phyloP scores from a whole-genome alignment of 1,284 basidiomycete genomes.

The Gymnopus androsaceus region DNA sequence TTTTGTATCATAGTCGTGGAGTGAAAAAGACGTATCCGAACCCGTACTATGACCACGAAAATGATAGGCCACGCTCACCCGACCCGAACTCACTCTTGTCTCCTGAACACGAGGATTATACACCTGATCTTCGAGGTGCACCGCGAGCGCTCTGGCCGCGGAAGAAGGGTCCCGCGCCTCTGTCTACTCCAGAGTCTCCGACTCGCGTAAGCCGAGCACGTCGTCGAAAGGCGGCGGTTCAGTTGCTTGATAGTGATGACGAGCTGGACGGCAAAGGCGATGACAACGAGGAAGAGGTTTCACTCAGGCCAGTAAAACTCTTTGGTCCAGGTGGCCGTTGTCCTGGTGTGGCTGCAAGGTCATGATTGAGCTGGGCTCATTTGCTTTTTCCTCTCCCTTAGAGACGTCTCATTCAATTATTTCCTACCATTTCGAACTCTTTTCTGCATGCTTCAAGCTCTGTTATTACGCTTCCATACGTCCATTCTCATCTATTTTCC shows the following conservation, averaged over 20 bases:
- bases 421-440: no score
- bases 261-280: conserved; percentile 3
- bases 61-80: conserved; percentile 38
- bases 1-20: conserved; percentile 46
- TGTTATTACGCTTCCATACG: no score
- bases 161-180: conserved; percentile 2
- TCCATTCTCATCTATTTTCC: no score
- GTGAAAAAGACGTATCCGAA: conserved; percentile 50
- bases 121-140: conserved; percentile 38
- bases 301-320: conserved; percentile 7
- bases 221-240: background rate
- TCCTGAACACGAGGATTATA: conserved; percentile 52
- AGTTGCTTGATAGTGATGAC: conserved; percentile 11
- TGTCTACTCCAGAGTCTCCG: conserved; percentile 3
- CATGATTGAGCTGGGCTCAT: no score
- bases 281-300: conserved; percentile 2
- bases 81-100: conserved; percentile 47
- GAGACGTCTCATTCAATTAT: no score
- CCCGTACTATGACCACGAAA: conserved; percentile 47
- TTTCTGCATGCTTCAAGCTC: no score
- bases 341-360: background rate
- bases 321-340: conserved; percentile 5
- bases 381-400: no score
- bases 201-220: background rate
- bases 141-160: conserved; percentile 15